phyloP scores from a whole-genome alignment of 768 basidiomycete genomes.

The Termitomyces sp. region DNA sequence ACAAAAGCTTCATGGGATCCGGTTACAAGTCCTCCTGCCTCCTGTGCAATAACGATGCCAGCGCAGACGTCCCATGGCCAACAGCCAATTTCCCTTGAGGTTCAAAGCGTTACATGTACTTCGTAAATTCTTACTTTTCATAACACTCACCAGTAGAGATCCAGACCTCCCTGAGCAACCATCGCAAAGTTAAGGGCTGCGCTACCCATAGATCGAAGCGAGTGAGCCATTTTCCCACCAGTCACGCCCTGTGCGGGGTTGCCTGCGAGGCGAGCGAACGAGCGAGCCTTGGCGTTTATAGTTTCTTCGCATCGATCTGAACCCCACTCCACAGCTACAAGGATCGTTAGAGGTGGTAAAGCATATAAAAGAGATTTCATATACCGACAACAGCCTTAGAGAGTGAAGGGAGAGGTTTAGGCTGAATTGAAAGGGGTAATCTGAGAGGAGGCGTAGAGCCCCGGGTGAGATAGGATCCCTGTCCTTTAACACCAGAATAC shows the following conservation, averaged over 20 bases:
- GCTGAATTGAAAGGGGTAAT: constrained; percentile 58
- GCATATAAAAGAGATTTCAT: constrained; percentile 1
- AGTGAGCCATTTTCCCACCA: constrained; percentile 82
- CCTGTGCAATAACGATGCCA: constrained; percentile 85
- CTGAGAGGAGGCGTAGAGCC: constrained; percentile 36
- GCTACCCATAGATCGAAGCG: constrained; percentile 77
- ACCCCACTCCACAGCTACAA: constrained; percentile 83
- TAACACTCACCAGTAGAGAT: constrained; percentile 72
- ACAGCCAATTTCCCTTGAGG: constrained; percentile 74
- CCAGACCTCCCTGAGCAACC: constrained; percentile 86
- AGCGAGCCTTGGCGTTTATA: constrained; percentile 53
- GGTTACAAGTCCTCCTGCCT: constrained; percentile 79
- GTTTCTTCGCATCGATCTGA: constrained; percentile 58
- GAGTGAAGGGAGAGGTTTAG: constrained; percentile 61
- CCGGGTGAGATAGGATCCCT: constrained; percentile 72
- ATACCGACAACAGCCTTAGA: constrained; percentile 68
- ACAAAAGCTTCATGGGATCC: constrained; percentile 54
- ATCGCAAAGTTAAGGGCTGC: constrained; percentile 78
- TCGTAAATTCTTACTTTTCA: not conserved
- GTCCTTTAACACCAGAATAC: constrained; percentile 77
- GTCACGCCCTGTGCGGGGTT: constrained; percentile 55
- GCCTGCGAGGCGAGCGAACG: constrained; percentile 73
- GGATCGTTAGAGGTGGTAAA: not conserved
- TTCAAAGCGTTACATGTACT: not conserved
- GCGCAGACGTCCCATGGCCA: constrained; percentile 91